These are phyloP conservation scores for Cubamyces sp. DNA, from an alignment of 768 basidiomycete species.

Conservation along the genomic window DNA sequence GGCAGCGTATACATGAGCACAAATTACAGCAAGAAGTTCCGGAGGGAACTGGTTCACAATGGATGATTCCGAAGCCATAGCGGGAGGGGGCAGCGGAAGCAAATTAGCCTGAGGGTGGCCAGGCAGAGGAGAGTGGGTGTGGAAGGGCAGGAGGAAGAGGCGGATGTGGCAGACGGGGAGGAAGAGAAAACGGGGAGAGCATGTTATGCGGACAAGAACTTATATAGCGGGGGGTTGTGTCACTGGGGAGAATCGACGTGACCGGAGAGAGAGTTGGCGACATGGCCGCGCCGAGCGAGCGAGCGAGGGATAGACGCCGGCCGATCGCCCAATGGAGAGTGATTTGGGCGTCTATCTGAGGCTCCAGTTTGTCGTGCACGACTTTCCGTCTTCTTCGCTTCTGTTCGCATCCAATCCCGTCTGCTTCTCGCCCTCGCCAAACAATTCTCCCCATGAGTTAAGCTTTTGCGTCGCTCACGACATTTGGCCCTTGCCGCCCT, in stretches of 20 bases:
- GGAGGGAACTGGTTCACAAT: constrained; percentile 58
- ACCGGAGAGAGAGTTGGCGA: constrained; percentile 13
- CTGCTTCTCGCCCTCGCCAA: constrained; percentile 2
- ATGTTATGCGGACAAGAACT: not conserved
- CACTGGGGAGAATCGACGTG: constrained; percentile 8
- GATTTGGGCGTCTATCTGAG: constrained; percentile 15
- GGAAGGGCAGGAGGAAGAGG: not conserved
- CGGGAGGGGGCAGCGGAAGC: not conserved
- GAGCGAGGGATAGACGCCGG: not conserved
- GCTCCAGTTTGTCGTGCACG: constrained; percentile 10
- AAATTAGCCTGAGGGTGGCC: not conserved
- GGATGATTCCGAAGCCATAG: constrained; percentile 23
- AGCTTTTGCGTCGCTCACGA: constrained; percentile 17
- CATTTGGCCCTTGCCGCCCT: not conserved
- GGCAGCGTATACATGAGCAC: constrained; percentile 68
- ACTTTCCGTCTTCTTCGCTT: constrained; percentile 20
- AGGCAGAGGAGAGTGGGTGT: not conserved
- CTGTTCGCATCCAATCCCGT: constrained; percentile 1
- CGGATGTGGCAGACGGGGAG: not conserved
- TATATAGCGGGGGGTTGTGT: constrained; percentile 13
- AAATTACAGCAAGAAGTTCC: constrained; percentile 74
- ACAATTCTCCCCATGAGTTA: constrained; percentile 12
- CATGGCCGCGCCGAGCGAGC: constrained; percentile 15
- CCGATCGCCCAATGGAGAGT: constrained; percentile 8
- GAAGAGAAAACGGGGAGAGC: not conserved